Evolutionary conservation across 2,329 filamentous ascomycete genomes (phyloP).

Genomic region (Curvularia hawaiiensis): DNA sequence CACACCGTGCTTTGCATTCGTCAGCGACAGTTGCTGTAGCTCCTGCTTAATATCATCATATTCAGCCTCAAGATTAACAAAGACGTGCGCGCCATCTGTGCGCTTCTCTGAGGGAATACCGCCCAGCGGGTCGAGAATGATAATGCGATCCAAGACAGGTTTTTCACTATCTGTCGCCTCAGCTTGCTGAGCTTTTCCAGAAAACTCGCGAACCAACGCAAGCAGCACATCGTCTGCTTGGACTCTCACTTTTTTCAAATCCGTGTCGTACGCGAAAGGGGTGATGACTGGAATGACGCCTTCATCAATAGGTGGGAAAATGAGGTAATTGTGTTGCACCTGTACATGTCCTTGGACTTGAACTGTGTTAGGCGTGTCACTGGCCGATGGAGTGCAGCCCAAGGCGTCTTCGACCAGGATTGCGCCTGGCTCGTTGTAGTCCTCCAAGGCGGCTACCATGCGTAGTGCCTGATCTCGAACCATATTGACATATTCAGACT

Average conservation of each 20-base stretch:
- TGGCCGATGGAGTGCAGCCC: slow-evolving; percentile 40
- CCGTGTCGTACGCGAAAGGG: slow-evolving; percentile 64
- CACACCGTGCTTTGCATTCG: slow-evolving; percentile 16
- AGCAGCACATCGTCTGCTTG: slow-evolving; percentile 70
- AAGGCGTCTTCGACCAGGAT: slow-evolving; percentile 68
- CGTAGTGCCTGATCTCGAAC: slow-evolving; percentile 71
- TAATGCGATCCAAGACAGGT: slow-evolving; percentile 74
- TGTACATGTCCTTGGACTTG: slow-evolving; percentile 45
- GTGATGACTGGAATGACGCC: slow-evolving; percentile 75
- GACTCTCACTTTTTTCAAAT: slow-evolving; percentile 52
- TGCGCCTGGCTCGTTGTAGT: slow-evolving; percentile 69
- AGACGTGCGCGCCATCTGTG: slow-evolving; percentile 73
- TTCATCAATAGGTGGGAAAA: slow-evolving; percentile 69
- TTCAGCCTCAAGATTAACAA: slow-evolving; percentile 93
- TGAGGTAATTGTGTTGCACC: slow-evolving; percentile 53
- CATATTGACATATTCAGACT: slow-evolving; percentile 48
- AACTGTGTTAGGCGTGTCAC: slow-evolving; percentile 40
- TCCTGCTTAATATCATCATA: slow-evolving; percentile 71
- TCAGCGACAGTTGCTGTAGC: slow-evolving; percentile 50
- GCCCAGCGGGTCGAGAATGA: slow-evolving; percentile 84
- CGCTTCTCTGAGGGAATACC: slow-evolving; percentile 73
- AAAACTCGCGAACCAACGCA: slow-evolving; percentile 76
- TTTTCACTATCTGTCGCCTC: slow-evolving; percentile 38
- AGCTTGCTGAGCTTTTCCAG: slow-evolving; percentile 54
- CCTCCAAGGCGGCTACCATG: slow-evolving; percentile 75